Evolutionary conservation across 352 stramenopile genomes (phyloP).

Genomic region (Pythium phragmiticola): DNA sequence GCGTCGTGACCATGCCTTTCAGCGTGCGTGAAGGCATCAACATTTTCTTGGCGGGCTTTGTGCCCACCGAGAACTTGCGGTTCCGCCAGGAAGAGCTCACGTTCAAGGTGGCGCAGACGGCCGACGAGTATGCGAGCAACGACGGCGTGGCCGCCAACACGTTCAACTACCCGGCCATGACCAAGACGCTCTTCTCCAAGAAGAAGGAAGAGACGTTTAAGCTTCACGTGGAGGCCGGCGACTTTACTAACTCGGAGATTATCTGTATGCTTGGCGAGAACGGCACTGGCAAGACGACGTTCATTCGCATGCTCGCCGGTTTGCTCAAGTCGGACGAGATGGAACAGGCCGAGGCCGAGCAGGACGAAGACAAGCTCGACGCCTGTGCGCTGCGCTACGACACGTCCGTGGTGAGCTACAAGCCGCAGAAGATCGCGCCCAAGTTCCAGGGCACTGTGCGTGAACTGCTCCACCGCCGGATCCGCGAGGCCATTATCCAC

Average conservation of each 20-base stretch:
- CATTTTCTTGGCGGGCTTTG: constrained; percentile 99
- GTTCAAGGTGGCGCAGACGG: constrained; percentile 98
- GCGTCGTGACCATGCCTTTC: constrained; percentile 99
- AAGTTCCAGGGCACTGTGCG: constrained; percentile 96
- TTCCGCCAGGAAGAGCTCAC: constrained; percentile 98
- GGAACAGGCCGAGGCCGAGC: constrained; percentile 67
- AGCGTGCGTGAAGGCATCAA: constrained; percentile 99
- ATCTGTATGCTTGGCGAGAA: constrained; percentile 99
- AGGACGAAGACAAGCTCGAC: constrained; percentile 72
- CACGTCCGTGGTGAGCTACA: constrained; percentile 94
- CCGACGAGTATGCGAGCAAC: constrained; percentile 82
- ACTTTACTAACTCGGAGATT: constrained; percentile 99
- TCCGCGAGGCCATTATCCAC: constrained; percentile 97
- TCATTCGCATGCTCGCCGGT: constrained; percentile 99
- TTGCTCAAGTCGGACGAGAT: constrained; percentile 98
- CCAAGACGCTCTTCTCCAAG: constrained; percentile 97
- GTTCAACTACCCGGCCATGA: constrained; percentile 98
- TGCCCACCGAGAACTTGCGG: constrained; percentile 99
- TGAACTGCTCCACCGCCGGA: constrained; percentile 97
- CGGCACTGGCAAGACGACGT: constrained; percentile 99
- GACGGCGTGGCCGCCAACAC: constrained; percentile 88
- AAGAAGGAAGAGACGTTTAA: constrained; percentile 94
- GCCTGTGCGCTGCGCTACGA: constrained; percentile 82
- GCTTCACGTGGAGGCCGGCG: constrained; percentile 96
- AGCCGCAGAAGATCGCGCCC: constrained; percentile 98